phyloP scores from a whole-genome alignment of 1,139 yeast genomes.

The Waltiozyma sp. region DNA sequence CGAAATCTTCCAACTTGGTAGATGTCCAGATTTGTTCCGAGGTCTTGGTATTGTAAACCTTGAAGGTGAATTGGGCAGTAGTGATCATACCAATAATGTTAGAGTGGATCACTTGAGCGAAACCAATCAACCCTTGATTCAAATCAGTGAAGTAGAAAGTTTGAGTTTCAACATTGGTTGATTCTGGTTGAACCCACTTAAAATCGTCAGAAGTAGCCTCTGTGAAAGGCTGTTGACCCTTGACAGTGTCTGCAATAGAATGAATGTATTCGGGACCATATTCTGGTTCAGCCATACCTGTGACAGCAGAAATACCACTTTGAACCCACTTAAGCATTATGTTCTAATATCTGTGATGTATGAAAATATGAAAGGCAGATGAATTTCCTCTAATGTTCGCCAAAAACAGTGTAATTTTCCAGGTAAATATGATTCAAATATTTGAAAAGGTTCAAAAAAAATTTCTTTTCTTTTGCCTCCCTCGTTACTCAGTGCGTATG shows the following conservation, averaged over 20 bases:
- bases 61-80: conserved; percentile 91
- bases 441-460: too few species aligned
- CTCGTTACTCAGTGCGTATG: too few species aligned
- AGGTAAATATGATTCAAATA: too few species aligned
- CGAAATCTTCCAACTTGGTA: conserved; percentile 74
- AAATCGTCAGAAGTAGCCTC: conserved; percentile 56
- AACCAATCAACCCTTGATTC: conserved; percentile 59
- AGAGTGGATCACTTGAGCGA: conserved; percentile 91
- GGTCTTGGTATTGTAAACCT: conserved; percentile 39
- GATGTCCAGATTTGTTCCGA: conserved; percentile 63
- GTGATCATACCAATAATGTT: conserved; percentile 81
- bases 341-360: neutral
- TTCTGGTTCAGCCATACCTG: conserved; percentile 96
- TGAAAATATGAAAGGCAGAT: too few species aligned
- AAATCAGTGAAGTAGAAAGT: conserved; percentile 74
- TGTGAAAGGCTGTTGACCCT: conserved; percentile 40
- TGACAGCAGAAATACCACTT: conserved; percentile 81
- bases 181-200: conserved; percentile 61
- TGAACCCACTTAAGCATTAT: conserved; percentile 76
- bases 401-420: too few species aligned
- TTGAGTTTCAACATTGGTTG: conserved; percentile 91
- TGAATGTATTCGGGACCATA: conserved; percentile 89
- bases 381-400: neutral
- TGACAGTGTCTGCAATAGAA: conserved; percentile 58
- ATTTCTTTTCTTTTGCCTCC: neutral